A percentile compares a stretch with the other conserved stretches of the same genome.
Conservation (phyloP, 768 basidiomycete genomes). For the Dictyophora rubrovolvata region DNA sequence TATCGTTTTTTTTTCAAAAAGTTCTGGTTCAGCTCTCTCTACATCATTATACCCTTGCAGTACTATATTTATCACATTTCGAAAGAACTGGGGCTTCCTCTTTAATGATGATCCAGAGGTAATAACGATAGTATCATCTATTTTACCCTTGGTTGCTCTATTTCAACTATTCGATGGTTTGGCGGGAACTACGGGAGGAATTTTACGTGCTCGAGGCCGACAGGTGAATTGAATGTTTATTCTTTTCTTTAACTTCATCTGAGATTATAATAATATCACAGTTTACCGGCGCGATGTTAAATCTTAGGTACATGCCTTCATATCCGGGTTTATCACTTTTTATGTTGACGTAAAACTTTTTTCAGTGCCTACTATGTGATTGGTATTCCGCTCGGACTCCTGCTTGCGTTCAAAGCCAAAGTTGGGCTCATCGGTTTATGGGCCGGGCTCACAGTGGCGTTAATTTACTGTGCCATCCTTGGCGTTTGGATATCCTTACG, state of each 20-base stretch:
- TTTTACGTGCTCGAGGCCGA: slow-evolving; percentile 76
- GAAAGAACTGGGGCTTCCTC: slow-evolving; percentile 57
- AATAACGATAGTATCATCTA: slow-evolving; percentile 49
- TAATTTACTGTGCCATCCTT: slow-evolving; percentile 45
- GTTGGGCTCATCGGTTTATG: slow-evolving; percentile 69
- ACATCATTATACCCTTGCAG: slow-evolving; percentile 21
- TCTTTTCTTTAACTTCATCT: neutral
- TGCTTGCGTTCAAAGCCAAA: slow-evolving; percentile 53
- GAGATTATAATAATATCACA: slow-evolving; percentile 21
- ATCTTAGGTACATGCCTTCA: slow-evolving; percentile 52
- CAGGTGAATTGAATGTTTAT: slow-evolving; percentile 31
- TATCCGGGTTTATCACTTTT: slow-evolving; percentile 1
- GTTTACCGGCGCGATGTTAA: slow-evolving; percentile 68
- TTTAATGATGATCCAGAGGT: slow-evolving; percentile 61
- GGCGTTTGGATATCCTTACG: slow-evolving; percentile 44
- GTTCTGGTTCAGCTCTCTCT: neutral
- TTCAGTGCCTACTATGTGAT: slow-evolving; percentile 67
- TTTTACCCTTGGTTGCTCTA: slow-evolving; percentile 66
- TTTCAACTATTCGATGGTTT: slow-evolving; percentile 84
- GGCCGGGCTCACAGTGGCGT: slow-evolving; percentile 67
- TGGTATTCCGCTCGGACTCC: slow-evolving; percentile 76
- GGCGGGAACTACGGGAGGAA: slow-evolving; percentile 55
- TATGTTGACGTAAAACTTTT: slow-evolving; percentile 7
- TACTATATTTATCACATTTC: slow-evolving; percentile 46
- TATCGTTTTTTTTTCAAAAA: slow-evolving; percentile 13